These are phyloP conservation scores for Datura wrightii DNA, from an alignment of 257 asterid species.

Conservation along the genomic window DNA sequence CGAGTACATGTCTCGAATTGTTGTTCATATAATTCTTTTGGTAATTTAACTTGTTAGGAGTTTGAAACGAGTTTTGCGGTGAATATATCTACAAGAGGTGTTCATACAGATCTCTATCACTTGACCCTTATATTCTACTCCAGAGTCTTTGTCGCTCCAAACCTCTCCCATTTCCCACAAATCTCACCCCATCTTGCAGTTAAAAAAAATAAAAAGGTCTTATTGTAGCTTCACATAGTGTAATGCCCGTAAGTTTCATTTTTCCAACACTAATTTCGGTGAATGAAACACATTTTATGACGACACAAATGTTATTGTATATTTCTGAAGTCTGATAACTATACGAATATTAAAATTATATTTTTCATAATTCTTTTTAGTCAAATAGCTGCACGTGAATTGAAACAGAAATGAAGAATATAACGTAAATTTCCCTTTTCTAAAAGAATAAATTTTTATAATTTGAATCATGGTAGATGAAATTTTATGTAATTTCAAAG, in stretches of 20 bases:
- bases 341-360: too few relatives aligned
- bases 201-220: neutral
- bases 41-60: neutral
- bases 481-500: too few relatives aligned
- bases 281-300: neutral
- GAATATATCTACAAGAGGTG: neutral
- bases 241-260: neutral
- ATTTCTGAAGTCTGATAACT: too few relatives aligned
- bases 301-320: neutral
- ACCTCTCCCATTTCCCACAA: neutral
- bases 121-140: neutral
- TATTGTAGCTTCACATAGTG: neutral
- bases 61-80: neutral
- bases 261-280: neutral
- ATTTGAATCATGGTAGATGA: too few relatives aligned
- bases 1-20: neutral
- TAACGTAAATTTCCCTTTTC: neutral
- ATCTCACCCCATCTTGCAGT: slow-evolving; percentile 8
- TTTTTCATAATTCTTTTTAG: too few relatives aligned
- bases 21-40: neutral
- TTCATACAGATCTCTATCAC: neutral
- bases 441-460: neutral
- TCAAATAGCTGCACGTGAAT: too few relatives aligned
- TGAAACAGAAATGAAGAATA: neutral
- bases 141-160: neutral